Base-by-base conservation (phyloP, 2,329 filamentous ascomycete species). In the Aspergillus fumigatus region DNA sequence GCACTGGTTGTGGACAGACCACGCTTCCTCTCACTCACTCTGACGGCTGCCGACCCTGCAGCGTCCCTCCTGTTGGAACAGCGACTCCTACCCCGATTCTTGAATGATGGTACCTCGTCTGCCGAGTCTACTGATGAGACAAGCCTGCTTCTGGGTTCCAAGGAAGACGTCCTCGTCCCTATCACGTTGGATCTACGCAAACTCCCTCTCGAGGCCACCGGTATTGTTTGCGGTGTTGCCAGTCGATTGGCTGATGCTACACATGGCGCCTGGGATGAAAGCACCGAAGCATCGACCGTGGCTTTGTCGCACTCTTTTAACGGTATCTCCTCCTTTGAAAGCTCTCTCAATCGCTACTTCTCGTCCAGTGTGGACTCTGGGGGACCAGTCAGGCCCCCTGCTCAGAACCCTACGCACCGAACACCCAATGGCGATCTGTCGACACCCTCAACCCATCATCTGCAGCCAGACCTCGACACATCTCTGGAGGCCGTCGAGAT, bases 151-250 rank as follows among this genome's bases (percentile, higher is more conserved):
- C 84, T 96, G 0, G 92, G 90, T 11, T 83, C 87, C 59, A 89
- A 84, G 49, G 75, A 77, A 49, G 86, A 86, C 62, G 85, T 84
- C 57, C 80, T 92, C 35, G 85, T 95, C 1, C 92, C 94, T 1
- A 94, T 99, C 64, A 93, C 92, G 57, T 82, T 99, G 3, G 91
- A 97, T 66, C 81, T 99, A 26, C 85, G 84, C 21, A 85, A 85
- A 45, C 78, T 97, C 43, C 90, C 93, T 0, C 82, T 93, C 45
- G 91, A 96, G 72, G 92, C 91, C 7, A 96, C 92, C 0, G 93
- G 93, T 23, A 97, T 99, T 56, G 91, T 99, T 3, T 97, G 92
- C 64, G 93, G 94, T 27, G 90, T 99, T 2, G 92, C 93, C 0
- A 90, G 92, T 26, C 83, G 86, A 54, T 79, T 97, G 27, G 88